Conservation (phyloP, 176 grass and related monocot species). For the Dendrocalamus sinicus region DNA sequence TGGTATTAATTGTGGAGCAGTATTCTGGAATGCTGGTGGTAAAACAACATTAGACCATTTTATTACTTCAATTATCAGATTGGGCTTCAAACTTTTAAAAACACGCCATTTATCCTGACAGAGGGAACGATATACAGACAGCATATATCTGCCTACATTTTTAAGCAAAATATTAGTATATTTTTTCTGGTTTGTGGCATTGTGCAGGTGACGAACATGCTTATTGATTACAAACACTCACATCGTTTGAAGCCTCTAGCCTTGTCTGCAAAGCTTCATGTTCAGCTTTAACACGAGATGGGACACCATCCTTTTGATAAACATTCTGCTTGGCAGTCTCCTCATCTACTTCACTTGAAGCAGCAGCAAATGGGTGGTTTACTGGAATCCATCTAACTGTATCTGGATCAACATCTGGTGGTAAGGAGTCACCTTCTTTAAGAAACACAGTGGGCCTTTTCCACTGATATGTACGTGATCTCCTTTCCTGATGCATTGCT, state of each 20-base stretch:
- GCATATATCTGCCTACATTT: not conserved
- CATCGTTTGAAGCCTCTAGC: slow-evolving; percentile 57
- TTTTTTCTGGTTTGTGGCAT: not conserved
- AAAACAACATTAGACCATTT: slow-evolving; percentile 7
- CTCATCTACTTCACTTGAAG: slow-evolving; percentile 80
- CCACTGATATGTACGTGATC: slow-evolving; percentile 85
- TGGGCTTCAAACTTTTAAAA: not conserved
- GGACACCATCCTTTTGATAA: slow-evolving; percentile 85
- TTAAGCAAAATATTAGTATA: not conserved
- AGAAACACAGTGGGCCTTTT: slow-evolving; percentile 92
- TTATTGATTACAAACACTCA: slow-evolving; percentile 49
- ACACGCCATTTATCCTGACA: slow-evolving; percentile 21
- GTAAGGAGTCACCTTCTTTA: slow-evolving; percentile 93
- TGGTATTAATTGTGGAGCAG: not conserved
- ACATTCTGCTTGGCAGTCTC: slow-evolving; percentile 81
- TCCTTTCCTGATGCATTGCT: slow-evolving; percentile 82
- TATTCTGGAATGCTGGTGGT: slow-evolving; percentile 3
- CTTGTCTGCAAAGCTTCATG: slow-evolving; percentile 88
- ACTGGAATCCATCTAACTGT: slow-evolving; percentile 86
- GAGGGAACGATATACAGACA: not conserved
- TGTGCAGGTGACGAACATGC: not conserved
- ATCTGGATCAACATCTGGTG: slow-evolving; percentile 85
- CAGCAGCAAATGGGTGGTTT: slow-evolving; percentile 90
- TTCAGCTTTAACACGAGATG: slow-evolving; percentile 88
- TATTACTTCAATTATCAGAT: not conserved